Percentiles rank a stretch among this genome's conserved stretches.
Conservation (phyloP, 805 yeast species). For the Kodamaea jinghongensis region DNA sequence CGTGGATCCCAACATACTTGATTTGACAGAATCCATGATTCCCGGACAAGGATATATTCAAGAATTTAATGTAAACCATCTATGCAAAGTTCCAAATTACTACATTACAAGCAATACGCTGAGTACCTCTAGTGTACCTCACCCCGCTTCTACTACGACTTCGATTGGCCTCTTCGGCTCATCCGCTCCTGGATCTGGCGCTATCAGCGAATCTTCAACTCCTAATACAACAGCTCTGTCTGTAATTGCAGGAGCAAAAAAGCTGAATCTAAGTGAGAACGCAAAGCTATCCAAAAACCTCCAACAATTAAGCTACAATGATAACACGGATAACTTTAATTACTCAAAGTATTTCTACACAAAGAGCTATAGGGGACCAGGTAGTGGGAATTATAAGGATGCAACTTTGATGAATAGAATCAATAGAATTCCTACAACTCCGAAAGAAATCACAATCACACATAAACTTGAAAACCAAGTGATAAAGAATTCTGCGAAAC, state of each 20-base stretch:
- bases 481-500: conserved; percentile 12
- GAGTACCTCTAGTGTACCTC: conserved; percentile 8
- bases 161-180: conserved; percentile 6
- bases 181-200: background rate
- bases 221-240: too few species aligned
- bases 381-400: conserved; percentile 45
- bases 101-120: conserved; percentile 31
- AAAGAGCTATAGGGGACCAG: conserved; percentile 43
- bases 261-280: conserved; percentile 20
- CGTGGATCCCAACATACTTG: conserved; percentile 40
- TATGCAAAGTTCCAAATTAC: conserved; percentile 44
- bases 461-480: conserved; percentile 22
- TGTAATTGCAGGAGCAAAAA: conserved; percentile 15
- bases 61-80: conserved; percentile 38
- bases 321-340: conserved; percentile 35
- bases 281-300: conserved; percentile 31
- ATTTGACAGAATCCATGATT: conserved; percentile 36
- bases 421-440: conserved; percentile 31
- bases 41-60: conserved; percentile 46
- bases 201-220: background rate
- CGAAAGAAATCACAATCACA: conserved; percentile 11
- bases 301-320: conserved; percentile 33
- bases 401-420: conserved; percentile 40
- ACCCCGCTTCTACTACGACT: conserved; percentile 4
- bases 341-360: conserved; percentile 39